phyloP scores from a whole-genome alignment of 805 yeast genomes.

The Candida schatavii region DNA sequence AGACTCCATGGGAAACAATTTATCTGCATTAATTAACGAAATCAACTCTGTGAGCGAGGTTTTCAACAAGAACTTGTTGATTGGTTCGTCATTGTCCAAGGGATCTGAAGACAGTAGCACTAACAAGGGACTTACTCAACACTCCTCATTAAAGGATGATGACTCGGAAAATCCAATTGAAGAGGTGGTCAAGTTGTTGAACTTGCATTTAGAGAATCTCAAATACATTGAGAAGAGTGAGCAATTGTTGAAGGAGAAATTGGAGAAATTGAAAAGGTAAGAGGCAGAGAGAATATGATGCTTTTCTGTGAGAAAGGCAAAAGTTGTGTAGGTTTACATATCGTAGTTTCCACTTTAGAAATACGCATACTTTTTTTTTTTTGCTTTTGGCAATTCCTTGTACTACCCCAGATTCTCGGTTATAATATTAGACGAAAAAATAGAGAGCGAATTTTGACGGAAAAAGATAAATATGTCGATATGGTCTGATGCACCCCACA shows the following conservation, averaged over 20 bases:
- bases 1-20: constrained; percentile 72
- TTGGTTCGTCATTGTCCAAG: constrained; percentile 19
- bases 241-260: constrained; percentile 60
- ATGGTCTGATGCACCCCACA: too few relatives aligned
- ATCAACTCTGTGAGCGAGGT: constrained; percentile 81
- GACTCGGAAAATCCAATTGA: constrained; percentile 48
- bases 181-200: constrained; percentile 76
- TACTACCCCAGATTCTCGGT: too few relatives aligned
- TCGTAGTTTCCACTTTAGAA: too few relatives aligned
- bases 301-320: too few relatives aligned
- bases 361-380: too few relatives aligned
- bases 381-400: too few relatives aligned
- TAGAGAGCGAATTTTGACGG: too few relatives aligned
- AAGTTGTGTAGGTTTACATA: neutral
- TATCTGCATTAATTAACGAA: constrained; percentile 72
- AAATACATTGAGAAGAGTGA: constrained; percentile 83
- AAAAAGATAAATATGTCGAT: too few relatives aligned
- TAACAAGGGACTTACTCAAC: constrained; percentile 19
- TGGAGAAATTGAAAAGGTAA: constrained; percentile 36
- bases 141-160: constrained; percentile 13
- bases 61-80: constrained; percentile 59
- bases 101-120: constrained; percentile 12
- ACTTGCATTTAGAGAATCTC: constrained; percentile 85
- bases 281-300: neutral
- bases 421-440: too few relatives aligned